phyloP scores from a whole-genome alignment of 331 rosid species.

The Rosa hybrid region DNA sequence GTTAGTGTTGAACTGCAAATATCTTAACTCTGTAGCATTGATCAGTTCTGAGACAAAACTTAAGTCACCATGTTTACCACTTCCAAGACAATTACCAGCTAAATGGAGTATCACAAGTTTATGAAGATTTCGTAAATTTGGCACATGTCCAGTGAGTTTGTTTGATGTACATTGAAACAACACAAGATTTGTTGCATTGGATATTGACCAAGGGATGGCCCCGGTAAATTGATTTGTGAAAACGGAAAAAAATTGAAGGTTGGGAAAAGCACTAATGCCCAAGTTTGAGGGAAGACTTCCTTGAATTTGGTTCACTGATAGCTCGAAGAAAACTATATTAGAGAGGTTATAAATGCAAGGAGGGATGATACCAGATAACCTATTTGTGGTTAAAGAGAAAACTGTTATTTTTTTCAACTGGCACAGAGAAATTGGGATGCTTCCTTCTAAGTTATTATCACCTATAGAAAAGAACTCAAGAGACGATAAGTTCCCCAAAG shows the following conservation, averaged over 20 bases:
- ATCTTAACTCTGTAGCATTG: background rate
- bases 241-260: background rate
- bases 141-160: background rate
- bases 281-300: constrained; percentile 26
- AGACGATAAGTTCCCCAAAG: constrained; percentile 3
- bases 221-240: background rate
- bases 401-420: background rate
- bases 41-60: constrained; percentile 16
- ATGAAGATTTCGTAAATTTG: background rate
- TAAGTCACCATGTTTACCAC: constrained; percentile 9
- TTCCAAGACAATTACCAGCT: background rate
- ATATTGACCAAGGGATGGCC: constrained; percentile 22
- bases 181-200: constrained; percentile 22
- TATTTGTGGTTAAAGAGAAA: background rate
- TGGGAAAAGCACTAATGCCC: constrained; percentile 1
- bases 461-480: background rate
- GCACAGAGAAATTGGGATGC: constrained; percentile 18
- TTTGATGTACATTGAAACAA: background rate
- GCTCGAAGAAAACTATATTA: rapidly evolving
- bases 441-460: background rate
- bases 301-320: background rate
- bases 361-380: constrained; percentile 18
- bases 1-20: background rate
- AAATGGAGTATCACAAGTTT: background rate
- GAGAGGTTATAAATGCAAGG: constrained; percentile 22